These are phyloP conservation scores for Penicillium taxi DNA, from an alignment of 495 filamentous ascomycete species.

Conservation along the genomic window DNA sequence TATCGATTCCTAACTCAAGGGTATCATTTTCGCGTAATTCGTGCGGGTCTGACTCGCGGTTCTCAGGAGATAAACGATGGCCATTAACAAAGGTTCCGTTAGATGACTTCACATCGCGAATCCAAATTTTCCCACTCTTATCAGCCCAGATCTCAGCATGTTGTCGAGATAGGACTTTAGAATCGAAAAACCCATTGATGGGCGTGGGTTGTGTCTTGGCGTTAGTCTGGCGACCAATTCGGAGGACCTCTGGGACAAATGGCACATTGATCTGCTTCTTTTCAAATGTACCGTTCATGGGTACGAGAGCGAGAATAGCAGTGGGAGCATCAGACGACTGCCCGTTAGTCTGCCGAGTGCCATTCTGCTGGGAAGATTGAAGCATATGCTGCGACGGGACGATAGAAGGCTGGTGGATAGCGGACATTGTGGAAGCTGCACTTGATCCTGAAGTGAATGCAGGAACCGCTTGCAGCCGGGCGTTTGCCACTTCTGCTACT, in stretches of 20 bases:
- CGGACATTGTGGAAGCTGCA: conserved; percentile 58
- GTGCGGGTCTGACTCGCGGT: conserved; percentile 89
- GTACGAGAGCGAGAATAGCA: conserved; percentile 71
- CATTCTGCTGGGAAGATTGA: conserved; percentile 55
- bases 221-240: conserved; percentile 95
- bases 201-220: conserved; percentile 86
- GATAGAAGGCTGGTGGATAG: conserved; percentile 68
- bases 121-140: conserved; percentile 81
- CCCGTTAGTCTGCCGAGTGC: conserved; percentile 47
- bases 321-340: conserved; percentile 52
- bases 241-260: conserved; percentile 76
- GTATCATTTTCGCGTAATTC: conserved; percentile 82
- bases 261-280: conserved; percentile 91
- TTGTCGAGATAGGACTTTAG: conserved; percentile 90
- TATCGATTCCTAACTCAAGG: conserved; percentile 92
- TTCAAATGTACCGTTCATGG: conserved; percentile 92
- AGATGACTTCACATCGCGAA: conserved; percentile 94
- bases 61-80: conserved; percentile 80
- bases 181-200: conserved; percentile 92
- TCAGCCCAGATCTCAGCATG: conserved; percentile 97
- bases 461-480: conserved; percentile 53
- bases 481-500: conserved; percentile 53
- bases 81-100: conserved; percentile 98
- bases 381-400: conserved; percentile 65
- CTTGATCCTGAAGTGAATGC: conserved; percentile 60